These are phyloP conservation scores for Fusarium dimerum DNA, from an alignment of 2,329 filamentous ascomycete genomes.

Conservation along the genomic window DNA sequence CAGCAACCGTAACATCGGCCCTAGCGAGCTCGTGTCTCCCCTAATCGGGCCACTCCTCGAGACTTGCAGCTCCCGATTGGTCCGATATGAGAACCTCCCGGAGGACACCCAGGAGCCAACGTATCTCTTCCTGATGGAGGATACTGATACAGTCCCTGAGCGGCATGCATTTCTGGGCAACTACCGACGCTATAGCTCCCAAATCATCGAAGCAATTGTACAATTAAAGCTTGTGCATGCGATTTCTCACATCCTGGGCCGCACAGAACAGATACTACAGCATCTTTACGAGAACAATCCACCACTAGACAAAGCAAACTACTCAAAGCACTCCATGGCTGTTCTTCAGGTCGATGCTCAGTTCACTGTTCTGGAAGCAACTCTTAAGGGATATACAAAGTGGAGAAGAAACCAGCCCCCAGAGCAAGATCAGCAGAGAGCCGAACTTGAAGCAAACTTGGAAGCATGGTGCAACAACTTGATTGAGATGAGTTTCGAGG, in stretches of 20 bases:
- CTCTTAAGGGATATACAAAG: conserved; percentile 84
- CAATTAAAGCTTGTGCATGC: conserved; percentile 81
- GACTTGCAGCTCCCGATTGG: conserved; percentile 77
- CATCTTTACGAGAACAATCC: conserved; percentile 73
- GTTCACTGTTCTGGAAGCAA: conserved; percentile 85
- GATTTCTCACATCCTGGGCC: conserved; percentile 80
- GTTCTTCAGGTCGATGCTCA: conserved; percentile 83
- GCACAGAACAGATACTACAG: conserved; percentile 72
- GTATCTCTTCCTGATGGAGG: conserved; percentile 81
- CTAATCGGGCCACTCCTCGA: conserved; percentile 78
- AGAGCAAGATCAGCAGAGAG: conserved; percentile 51
- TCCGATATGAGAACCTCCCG: conserved; percentile 85
- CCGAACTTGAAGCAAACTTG: conserved; percentile 61
- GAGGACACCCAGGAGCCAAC: conserved; percentile 80
- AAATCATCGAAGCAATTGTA: conserved; percentile 85
- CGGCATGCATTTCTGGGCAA: conserved; percentile 94
- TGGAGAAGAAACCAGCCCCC: conserved; percentile 55
- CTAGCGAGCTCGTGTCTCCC: conserved; percentile 59
- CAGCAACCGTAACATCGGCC: conserved; percentile 67
- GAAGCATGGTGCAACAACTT: conserved; percentile 73
- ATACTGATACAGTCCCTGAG: conserved; percentile 93
- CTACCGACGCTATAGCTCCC: conserved; percentile 86
- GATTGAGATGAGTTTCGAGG: conserved; percentile 73
- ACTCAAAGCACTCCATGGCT: conserved; percentile 70
- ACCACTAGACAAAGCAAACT: conserved; percentile 63